These are phyloP conservation scores for Talaromyces liani DNA, from an alignment of 495 filamentous ascomycete genomes.

Conservation along the genomic window DNA sequence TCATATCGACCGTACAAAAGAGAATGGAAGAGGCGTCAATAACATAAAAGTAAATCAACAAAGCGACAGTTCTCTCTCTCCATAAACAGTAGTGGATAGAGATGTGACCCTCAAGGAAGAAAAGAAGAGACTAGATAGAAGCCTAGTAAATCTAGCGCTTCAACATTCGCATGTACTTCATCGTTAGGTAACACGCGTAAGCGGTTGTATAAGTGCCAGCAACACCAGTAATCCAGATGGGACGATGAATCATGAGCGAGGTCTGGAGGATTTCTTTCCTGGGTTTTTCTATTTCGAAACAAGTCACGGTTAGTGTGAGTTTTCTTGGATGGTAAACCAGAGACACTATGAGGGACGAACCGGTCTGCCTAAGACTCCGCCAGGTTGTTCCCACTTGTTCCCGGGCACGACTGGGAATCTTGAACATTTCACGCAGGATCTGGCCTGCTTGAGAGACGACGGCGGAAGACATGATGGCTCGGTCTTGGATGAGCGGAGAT, in stretches of 20 bases:
- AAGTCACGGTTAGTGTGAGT: background rate
- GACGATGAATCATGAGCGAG: conserved; percentile 31
- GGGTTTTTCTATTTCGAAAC: conserved; percentile 11
- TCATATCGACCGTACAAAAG: background rate
- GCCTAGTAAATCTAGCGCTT: background rate
- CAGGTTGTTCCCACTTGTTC: conserved; percentile 4
- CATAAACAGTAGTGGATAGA: background rate
- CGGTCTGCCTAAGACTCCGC: conserved; percentile 6
- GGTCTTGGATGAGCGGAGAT: background rate
- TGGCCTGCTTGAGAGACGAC: conserved; percentile 8
- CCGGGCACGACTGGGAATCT: conserved; percentile 7
- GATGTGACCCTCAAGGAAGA: background rate
- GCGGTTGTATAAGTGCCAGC: conserved; percentile 33
- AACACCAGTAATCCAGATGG: conserved; percentile 34
- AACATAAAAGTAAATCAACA: background rate
- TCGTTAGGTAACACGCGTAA: conserved; percentile 31
- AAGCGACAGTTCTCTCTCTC: background rate
- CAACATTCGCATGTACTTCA: conserved; percentile 28
- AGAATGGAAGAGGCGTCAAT: background rate
- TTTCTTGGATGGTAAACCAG: background rate
- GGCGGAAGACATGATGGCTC: conserved; percentile 7
- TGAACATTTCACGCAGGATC: conserved; percentile 10
- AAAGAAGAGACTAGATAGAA: background rate
- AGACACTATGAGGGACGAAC: background rate
- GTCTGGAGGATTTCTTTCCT: conserved; percentile 29